phyloP scores from a whole-genome alignment of 345 rosid species.

The Cardamine occulta region DNA sequence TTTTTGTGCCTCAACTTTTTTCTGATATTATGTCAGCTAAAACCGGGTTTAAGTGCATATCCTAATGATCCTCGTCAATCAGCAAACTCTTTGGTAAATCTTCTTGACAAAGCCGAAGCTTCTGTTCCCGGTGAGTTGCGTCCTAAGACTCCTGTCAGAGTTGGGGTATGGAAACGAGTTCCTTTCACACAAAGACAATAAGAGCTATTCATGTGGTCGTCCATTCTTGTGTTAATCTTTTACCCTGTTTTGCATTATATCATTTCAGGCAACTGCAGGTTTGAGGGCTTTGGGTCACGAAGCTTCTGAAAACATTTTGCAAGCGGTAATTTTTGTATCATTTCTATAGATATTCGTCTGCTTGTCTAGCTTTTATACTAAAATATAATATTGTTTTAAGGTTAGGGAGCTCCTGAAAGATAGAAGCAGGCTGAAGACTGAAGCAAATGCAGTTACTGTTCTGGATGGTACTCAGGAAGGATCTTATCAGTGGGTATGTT shows the following conservation, averaged over 20 bases:
- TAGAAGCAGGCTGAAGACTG: slow-evolving; percentile 71
- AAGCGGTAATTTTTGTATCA: slow-evolving; percentile 57
- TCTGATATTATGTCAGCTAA: slow-evolving; percentile 49
- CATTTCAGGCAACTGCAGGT: slow-evolving; percentile 92
- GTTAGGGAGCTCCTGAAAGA: slow-evolving; percentile 84
- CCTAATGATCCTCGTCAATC: slow-evolving; percentile 76
- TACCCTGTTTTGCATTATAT: slow-evolving; percentile 8
- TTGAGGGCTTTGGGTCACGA: slow-evolving; percentile 81
- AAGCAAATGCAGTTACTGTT: slow-evolving; percentile 69
- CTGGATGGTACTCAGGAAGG: slow-evolving; percentile 98
- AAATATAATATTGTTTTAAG: slow-evolving; percentile 44
- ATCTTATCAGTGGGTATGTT: slow-evolving; percentile 91
- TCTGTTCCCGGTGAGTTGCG: slow-evolving; percentile 80
- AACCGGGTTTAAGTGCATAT: slow-evolving; percentile 85
- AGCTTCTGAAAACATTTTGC: slow-evolving; percentile 81
- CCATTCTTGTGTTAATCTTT: not conserved
- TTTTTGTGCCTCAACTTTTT: slow-evolving; percentile 11
- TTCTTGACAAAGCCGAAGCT: slow-evolving; percentile 81
- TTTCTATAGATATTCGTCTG: slow-evolving; percentile 12
- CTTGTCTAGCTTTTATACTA: not conserved
- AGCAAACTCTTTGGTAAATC: slow-evolving; percentile 66
- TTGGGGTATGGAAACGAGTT: slow-evolving; percentile 70
- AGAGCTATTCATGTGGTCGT: not conserved
- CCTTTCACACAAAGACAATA: not conserved
- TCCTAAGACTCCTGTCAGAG: slow-evolving; percentile 86